Conservation (phyloP, 1,284 basidiomycete genomes). For the Bjerkandera adusta region DNA sequence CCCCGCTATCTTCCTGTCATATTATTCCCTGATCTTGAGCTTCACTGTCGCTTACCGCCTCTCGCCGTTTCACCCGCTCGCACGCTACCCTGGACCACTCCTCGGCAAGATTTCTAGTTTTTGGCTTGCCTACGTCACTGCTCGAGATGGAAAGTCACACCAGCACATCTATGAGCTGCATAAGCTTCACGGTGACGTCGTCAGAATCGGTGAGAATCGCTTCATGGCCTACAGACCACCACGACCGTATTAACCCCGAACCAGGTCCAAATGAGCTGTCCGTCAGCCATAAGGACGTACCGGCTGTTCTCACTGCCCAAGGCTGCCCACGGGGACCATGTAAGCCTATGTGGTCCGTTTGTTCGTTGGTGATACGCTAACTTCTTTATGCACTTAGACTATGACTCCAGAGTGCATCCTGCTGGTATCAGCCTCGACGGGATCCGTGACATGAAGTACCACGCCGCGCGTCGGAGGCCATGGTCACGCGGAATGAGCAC, state of each 20-base stretch:
- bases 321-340: constrained; percentile 16
- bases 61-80: constrained; percentile 19
- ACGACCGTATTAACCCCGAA: not conserved
- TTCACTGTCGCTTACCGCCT: constrained; percentile 14
- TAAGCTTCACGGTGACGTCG: constrained; percentile 12
- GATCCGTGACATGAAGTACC: constrained; percentile 12
- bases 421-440: constrained; percentile 13
- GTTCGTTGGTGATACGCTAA: not conserved
- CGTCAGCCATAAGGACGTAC: constrained; percentile 8
- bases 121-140: constrained; percentile 12
- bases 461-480: constrained; percentile 17
- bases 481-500: constrained; percentile 21
- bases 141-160: constrained; percentile 5
- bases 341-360: constrained; percentile 3
- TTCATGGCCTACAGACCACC: constrained; percentile 21
- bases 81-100: constrained; percentile 17
- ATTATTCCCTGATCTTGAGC: constrained; percentile 11
- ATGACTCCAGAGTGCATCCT: constrained; percentile 14
- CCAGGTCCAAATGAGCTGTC: constrained; percentile 18
- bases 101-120: constrained; percentile 15
- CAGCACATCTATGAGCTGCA: constrained; percentile 13
- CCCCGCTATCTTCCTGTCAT: not conserved
- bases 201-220: constrained; percentile 17
- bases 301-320: constrained; percentile 10
- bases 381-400: constrained; percentile 8